A percentile compares a stretch with the other conserved stretches of the same genome.
These are phyloP conservation scores for Teratosphaeria pseudoeucalypti DNA, from an alignment of 2,329 filamentous ascomycete species.

Conservation along the genomic window DNA sequence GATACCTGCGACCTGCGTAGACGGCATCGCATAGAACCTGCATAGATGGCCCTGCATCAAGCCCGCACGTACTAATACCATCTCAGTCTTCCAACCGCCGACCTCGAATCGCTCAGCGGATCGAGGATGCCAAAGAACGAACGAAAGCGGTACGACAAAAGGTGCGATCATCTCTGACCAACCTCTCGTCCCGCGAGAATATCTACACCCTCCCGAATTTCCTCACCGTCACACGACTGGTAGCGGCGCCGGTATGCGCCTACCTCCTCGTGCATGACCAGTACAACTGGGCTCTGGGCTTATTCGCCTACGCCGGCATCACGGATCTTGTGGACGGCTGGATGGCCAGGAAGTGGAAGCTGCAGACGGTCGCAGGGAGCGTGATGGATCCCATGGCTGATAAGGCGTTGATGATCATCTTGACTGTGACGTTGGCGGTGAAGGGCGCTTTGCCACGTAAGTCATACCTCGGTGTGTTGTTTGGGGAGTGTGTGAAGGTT, in stretches of 20 bases:
- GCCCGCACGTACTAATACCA: neutral
- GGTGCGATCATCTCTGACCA: constrained; percentile 21
- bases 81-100: neutral
- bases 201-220: constrained; percentile 96
- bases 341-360: constrained; percentile 78
- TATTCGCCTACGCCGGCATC: constrained; percentile 88
- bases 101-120: constrained; percentile 12
- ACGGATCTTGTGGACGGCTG: constrained; percentile 90
- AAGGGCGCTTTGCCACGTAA: constrained; percentile 72
- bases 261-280: constrained; percentile 81
- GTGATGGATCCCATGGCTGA: constrained; percentile 96
- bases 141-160: constrained; percentile 21
- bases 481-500: neutral
- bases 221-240: constrained; percentile 74
- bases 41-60: neutral
- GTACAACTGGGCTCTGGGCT: constrained; percentile 63
- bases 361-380: constrained; percentile 87
- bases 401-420: constrained; percentile 87
- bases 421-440: constrained; percentile 73
- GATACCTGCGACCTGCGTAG: neutral
- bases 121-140: constrained; percentile 18
- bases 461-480: constrained; percentile 15
- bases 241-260: constrained; percentile 74
- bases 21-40: neutral
- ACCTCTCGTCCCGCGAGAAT: constrained; percentile 57